These are phyloP conservation scores for Pythium diclinum DNA, from an alignment of 352 stramenopile genomes.

Conservation along the genomic window DNA sequence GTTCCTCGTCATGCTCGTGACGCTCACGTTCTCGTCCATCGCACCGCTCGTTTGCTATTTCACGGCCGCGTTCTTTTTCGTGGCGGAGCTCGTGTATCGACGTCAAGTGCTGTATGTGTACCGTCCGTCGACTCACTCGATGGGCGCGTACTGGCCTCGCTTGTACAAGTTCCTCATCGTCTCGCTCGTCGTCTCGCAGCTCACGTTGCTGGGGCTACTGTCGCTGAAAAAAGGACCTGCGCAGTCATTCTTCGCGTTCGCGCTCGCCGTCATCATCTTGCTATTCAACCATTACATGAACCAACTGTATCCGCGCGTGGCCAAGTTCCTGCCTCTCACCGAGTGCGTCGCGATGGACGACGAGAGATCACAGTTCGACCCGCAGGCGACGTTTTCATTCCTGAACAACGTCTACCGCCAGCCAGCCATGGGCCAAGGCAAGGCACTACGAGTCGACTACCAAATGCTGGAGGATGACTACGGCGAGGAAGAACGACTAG, in stretches of 20 bases:
- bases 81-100: conserved; percentile 66
- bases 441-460: conserved; percentile 54
- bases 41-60: conserved; percentile 79
- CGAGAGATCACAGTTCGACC: conserved; percentile 37
- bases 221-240: conserved; percentile 65
- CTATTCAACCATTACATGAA: conserved; percentile 66
- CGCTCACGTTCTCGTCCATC: conserved; percentile 75
- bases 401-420: conserved; percentile 70
- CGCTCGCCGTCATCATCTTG: conserved; percentile 43
- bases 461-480: conserved; percentile 45
- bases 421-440: conserved; percentile 58
- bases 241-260: conserved; percentile 23
- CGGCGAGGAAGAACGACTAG: conserved; percentile 24
- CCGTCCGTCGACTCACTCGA: conserved; percentile 44
- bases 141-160: conserved; percentile 72
- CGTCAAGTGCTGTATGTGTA: conserved; percentile 75
- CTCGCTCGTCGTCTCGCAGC: conserved; percentile 65
- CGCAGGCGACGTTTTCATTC: conserved; percentile 45
- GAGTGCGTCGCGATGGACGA: conserved; percentile 59
- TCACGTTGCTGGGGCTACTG: conserved; percentile 74
- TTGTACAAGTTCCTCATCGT: conserved; percentile 76
- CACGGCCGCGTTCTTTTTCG: conserved; percentile 63
- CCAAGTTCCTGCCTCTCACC: conserved; percentile 56
- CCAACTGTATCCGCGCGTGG: conserved; percentile 48
- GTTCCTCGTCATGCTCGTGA: conserved; percentile 71